phyloP scores from a whole-genome alignment of 257 asterid species.

The Solanum arcanum region DNA sequence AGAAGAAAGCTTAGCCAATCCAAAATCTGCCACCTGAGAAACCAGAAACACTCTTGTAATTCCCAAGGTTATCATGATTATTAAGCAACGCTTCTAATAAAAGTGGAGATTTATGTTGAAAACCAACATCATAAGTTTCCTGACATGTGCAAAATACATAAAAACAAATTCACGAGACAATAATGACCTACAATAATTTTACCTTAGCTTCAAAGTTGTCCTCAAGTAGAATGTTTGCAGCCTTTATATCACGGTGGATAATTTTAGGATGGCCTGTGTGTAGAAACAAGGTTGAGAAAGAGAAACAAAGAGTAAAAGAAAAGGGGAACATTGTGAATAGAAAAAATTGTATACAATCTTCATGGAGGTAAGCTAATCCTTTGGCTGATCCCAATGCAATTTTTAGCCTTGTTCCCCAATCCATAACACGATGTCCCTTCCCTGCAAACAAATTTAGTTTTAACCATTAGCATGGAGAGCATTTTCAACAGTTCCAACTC shows the following conservation, averaged over 20 bases:
- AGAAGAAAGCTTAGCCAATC: constrained; percentile 85
- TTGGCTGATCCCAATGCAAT: constrained; percentile 92
- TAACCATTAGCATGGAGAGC: neutral
- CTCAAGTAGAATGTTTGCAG: constrained; percentile 45
- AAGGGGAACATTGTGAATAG: neutral
- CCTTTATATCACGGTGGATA: constrained; percentile 47
- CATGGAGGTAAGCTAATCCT: constrained; percentile 88
- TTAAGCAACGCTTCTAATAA: neutral
- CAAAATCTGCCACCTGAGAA: constrained; percentile 88
- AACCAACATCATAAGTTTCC: neutral
- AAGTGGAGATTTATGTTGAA: neutral
- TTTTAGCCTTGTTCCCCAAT: constrained; percentile 64
- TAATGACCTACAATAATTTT: neutral
- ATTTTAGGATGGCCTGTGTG: constrained; percentile 42
- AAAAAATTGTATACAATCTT: constrained; percentile 47
- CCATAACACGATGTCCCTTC: constrained; percentile 59
- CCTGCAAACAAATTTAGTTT: constrained; percentile 23
- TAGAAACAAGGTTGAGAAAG: neutral
- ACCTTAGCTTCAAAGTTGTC: constrained; percentile 46
- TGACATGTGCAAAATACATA: neutral
- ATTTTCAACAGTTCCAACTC: neutral
- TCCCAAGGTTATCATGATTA: neutral
- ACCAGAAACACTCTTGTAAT: neutral
- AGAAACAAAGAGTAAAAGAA: neutral
- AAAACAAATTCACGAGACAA: neutral